phyloP scores from a whole-genome alignment of 2,329 filamentous ascomycete genomes.

The Nannizziopsis barbatae region DNA sequence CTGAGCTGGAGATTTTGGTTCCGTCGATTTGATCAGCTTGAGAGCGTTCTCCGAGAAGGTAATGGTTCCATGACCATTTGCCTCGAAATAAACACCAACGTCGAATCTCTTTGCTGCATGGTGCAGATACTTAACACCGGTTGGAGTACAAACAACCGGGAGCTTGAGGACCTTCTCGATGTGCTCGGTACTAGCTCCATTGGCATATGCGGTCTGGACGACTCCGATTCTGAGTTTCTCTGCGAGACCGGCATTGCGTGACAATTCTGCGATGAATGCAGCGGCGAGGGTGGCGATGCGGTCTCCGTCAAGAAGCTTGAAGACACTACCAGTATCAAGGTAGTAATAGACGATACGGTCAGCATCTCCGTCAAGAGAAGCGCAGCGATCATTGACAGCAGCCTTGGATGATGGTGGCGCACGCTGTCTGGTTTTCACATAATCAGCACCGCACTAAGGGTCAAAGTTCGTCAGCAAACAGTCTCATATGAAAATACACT shows the following conservation, averaged over 20 bases:
- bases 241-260: conserved; percentile 64
- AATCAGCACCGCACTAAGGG: conserved; percentile 78
- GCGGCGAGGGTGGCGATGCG: conserved; percentile 91
- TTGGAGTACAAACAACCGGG: conserved; percentile 84
- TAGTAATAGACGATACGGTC: conserved; percentile 96
- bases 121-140: conserved; percentile 94
- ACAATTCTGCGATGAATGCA: conserved; percentile 82
- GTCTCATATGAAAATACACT: not conserved
- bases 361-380: conserved; percentile 88
- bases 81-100: conserved; percentile 95
- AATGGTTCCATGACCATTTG: conserved; percentile 93
- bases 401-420: conserved; percentile 75
- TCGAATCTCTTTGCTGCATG: conserved; percentile 94
- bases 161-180: conserved; percentile 78
- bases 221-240: conserved; percentile 82
- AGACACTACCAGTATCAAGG: conserved; percentile 66
- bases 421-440: conserved; percentile 91
- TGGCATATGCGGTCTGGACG: conserved; percentile 95
- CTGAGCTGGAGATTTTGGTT: conserved; percentile 84
- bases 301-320: conserved; percentile 90
- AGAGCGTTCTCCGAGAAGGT: conserved; percentile 82
- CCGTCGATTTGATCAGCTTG: conserved; percentile 62
- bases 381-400: conserved; percentile 63
- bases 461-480: conserved; percentile 16
- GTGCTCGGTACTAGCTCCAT: conserved; percentile 87